Conservation (phyloP, 2,329 filamentous ascomycete species). For the Colletotrichum endophyticum region DNA sequence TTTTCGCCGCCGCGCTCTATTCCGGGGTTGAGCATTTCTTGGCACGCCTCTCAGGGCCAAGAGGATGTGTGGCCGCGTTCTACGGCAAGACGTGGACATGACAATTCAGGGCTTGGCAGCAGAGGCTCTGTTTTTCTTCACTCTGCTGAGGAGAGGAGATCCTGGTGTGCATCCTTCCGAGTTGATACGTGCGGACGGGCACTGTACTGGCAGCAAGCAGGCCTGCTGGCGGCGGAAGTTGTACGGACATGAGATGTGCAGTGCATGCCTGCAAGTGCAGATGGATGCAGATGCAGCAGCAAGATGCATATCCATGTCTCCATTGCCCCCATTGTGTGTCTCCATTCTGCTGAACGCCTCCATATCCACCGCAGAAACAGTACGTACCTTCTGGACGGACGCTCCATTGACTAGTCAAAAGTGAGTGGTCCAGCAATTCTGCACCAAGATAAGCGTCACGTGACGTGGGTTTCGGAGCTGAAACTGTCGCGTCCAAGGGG, state of each 20-base stretch:
- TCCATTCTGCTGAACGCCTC: not conserved
- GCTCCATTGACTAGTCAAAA: too few relatives aligned
- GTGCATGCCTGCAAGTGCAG: not conserved
- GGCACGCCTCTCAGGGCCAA: not conserved
- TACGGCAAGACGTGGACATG: constrained; percentile 19
- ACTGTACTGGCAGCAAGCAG: not conserved
- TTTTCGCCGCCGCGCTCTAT: constrained; percentile 10
- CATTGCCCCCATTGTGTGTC: not conserved
- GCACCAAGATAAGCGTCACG: not conserved
- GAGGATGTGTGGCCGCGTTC: not conserved
- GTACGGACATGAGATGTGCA: constrained; percentile 2
- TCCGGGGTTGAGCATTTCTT: constrained; percentile 3
- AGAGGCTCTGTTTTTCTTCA: not conserved
- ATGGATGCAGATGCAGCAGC: not conserved
- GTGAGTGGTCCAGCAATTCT: not conserved
- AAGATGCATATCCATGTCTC: not conserved
- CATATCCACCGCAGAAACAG: not conserved
- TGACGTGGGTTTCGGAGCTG: constrained; percentile 20
- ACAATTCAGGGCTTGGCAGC: constrained; percentile 15
- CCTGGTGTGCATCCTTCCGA: not conserved
- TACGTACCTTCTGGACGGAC: not conserved
- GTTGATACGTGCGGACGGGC: not conserved
- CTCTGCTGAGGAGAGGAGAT: not conserved
- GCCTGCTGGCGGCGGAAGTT: not conserved
- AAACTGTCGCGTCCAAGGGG: constrained; percentile 16